phyloP scores from a whole-genome alignment of 2,329 filamentous ascomycete genomes.

The Fusarium circinatum region DNA sequence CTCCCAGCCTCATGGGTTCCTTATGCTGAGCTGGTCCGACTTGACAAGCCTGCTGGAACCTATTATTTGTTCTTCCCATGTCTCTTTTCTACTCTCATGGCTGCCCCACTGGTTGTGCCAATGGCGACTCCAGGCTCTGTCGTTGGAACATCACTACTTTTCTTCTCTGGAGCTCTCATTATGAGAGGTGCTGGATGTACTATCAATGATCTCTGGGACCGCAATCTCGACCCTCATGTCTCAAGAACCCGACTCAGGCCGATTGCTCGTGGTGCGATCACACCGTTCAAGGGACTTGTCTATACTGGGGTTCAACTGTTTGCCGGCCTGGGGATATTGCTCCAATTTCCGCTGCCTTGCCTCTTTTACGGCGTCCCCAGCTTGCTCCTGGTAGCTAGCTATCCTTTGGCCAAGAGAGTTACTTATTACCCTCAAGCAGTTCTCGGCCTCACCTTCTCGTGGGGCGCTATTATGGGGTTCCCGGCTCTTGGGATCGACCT shows the following conservation, averaged over 20 bases:
- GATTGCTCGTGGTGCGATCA: slow-evolving; percentile 81
- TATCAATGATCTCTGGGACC: slow-evolving; percentile 92
- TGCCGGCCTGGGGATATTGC: slow-evolving; percentile 75
- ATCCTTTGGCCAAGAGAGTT: slow-evolving; percentile 85
- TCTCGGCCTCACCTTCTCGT: slow-evolving; percentile 85
- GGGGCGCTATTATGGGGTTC: slow-evolving; percentile 90
- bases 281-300: slow-evolving; percentile 74
- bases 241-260: slow-evolving; percentile 80
- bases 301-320: slow-evolving; percentile 81
- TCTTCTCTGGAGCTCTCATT: slow-evolving; percentile 79
- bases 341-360: slow-evolving; percentile 79
- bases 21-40: slow-evolving; percentile 82
- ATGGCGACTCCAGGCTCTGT: slow-evolving; percentile 70
- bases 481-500: slow-evolving; percentile 83
- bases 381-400: slow-evolving; percentile 76
- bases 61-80: slow-evolving; percentile 90
- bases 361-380: slow-evolving; percentile 83
- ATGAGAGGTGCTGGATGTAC: slow-evolving; percentile 91
- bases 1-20: slow-evolving; percentile 78
- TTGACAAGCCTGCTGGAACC: slow-evolving; percentile 84
- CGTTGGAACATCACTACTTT: slow-evolving; percentile 72
- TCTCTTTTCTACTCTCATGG: slow-evolving; percentile 84
- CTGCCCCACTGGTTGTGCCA: slow-evolving; percentile 74
- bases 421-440: slow-evolving; percentile 90
- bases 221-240: slow-evolving; percentile 85